Base-by-base conservation (phyloP, 2,329 filamentous ascomycete species). In the Kalmusia sp. region DNA sequence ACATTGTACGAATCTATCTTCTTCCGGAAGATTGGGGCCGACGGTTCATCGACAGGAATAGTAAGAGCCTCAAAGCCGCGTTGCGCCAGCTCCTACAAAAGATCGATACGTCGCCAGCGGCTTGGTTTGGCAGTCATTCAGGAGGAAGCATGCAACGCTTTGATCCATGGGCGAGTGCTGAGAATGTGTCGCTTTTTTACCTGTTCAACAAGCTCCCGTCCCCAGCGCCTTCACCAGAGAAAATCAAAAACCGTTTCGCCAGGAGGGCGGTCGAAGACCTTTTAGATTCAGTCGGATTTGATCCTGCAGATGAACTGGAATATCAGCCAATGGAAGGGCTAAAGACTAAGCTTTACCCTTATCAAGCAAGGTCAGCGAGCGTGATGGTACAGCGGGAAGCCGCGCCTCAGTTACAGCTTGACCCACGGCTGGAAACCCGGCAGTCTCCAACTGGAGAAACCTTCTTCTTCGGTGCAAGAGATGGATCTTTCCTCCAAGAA, bases 361-460 rank as follows among this genome's bases (percentile, higher is more conserved):
- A 96, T 63, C 93, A 98, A 70, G 83, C 87, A 45, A 84, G 88
- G 38, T 93, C 92, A 1, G 88, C 89, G 0, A 91, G 90, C 3
- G 71, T 88, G 24, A 97, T 98, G 92, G 76, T 96, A 15, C 88
- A 95, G 68, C 87, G 88, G 48, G 93, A 98, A 73, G 75, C 82
- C 5, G 82, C 86, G 19, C 86, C 89, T 0, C 80, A 81, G 4
- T 78, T 84, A 24, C 77, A 85, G 5, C 75, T 92, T 7, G 93
- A 97, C 71, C 91, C 93, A 8, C 84, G 93, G 4, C 77, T 96
- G 2, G 82, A 87, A 45, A 62, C 75, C 4, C 78, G 85, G 1
- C 65, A 67, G 2, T 87, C 90, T 44, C 89, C 90, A 25, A 75
- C 80, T 3, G 88, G 87, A 0, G 69, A 75, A 1, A 62, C 65